These are phyloP conservation scores for Poa annua DNA, from an alignment of 176 grass and related monocot genomes.

Conservation along the genomic window DNA sequence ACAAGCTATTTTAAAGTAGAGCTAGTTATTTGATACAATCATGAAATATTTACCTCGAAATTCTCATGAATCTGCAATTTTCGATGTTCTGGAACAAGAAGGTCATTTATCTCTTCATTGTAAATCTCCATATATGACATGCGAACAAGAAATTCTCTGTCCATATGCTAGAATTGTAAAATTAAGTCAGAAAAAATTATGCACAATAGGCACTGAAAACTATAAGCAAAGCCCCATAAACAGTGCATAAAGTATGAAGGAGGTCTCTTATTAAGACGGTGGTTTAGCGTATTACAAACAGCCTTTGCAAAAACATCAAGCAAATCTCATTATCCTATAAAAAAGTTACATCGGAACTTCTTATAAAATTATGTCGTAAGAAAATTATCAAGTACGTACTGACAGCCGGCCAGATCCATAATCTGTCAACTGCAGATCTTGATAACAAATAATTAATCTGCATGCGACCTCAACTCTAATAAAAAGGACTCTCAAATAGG, in stretches of 20 bases:
- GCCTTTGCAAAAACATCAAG: neutral
- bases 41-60: conserved; percentile 58
- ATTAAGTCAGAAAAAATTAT: conserved; percentile 26
- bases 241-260: neutral
- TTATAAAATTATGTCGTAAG: conserved; percentile 25
- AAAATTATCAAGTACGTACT: conserved; percentile 7
- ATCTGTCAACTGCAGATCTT: neutral
- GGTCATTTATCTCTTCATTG: conserved; percentile 97
- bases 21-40: conserved; percentile 26
- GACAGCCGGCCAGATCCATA: neutral
- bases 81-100: conserved; percentile 89
- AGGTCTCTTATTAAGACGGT: conserved; percentile 16
- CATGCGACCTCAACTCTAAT: neutral
- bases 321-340: conserved; percentile 9
- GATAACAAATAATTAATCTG: conserved; percentile 16
- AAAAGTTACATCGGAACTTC: conserved; percentile 19
- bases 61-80: conserved; percentile 98
- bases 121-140: conserved; percentile 99
- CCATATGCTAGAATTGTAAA: conserved; percentile 60
- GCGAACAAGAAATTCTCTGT: conserved; percentile 88
- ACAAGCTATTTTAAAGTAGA: conserved; percentile 18
- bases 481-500: neutral
- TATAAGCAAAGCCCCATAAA: conserved; percentile 22
- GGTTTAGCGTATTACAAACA: conserved; percentile 12
- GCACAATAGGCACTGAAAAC: conserved; percentile 21